Evolutionary conservation across 148 eudicot genomes (phyloP).

Genomic region (Polygonum maritimum): DNA sequence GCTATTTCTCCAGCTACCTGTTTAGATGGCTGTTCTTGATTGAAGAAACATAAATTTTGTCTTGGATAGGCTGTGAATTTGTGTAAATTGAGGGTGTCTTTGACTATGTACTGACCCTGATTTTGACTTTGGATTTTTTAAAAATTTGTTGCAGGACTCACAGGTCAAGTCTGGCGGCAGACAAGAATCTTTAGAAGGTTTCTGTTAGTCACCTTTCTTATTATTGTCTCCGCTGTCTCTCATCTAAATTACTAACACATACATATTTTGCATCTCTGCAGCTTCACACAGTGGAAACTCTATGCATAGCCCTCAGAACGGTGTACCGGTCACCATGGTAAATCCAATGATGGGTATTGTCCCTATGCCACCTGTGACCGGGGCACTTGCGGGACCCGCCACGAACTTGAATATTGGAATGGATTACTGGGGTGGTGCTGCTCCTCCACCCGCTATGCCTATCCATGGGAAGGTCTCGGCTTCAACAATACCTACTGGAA

Average conservation of each 20-base stretch:
- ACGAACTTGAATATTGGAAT: slow-evolving; percentile 93
- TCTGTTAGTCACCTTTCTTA: slow-evolving; percentile 2
- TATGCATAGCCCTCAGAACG: slow-evolving; percentile 57
- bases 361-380: slow-evolving; percentile 55
- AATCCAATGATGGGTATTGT: slow-evolving; percentile 49
- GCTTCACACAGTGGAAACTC: slow-evolving; percentile 68
- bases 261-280: slow-evolving; percentile 21
- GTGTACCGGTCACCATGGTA: slow-evolving; percentile 50
- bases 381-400: slow-evolving; percentile 60
- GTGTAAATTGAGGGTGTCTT: neutral
- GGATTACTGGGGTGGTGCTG: slow-evolving; percentile 84
- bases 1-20: neutral
- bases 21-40: neutral
- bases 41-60: neutral
- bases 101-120: neutral
- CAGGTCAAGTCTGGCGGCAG: slow-evolving; percentile 51
- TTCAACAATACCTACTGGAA: slow-evolving; percentile 62
- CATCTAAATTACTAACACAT: neutral
- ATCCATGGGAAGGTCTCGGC: slow-evolving; percentile 60
- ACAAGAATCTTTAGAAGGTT: slow-evolving; percentile 70
- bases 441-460: slow-evolving; percentile 50
- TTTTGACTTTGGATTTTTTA: slow-evolving; percentile 1
- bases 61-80: neutral
- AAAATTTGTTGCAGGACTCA: slow-evolving; percentile 45
- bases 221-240: slow-evolving; percentile 1